Evolutionary conservation across 495 filamentous ascomycete genomes (phyloP).

Genomic region (Chaetomium fimeti): DNA sequence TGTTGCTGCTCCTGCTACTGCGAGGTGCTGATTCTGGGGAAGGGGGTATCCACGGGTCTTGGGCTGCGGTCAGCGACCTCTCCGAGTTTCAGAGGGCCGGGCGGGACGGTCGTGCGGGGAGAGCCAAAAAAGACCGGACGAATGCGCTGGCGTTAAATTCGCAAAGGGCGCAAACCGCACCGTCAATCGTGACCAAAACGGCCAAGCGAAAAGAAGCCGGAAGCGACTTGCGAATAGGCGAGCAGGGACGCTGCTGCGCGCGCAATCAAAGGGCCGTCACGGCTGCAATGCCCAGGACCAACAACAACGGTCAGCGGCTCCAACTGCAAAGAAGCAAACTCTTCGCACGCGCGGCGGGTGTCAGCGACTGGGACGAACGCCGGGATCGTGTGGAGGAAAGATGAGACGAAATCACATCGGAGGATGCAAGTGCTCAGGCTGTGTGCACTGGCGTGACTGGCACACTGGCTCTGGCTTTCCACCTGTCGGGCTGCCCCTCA

Average conservation of each 20-base stretch:
- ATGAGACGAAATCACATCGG: constrained; percentile 28
- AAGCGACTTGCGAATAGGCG: background rate
- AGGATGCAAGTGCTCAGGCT: constrained; percentile 16
- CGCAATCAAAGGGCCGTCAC: constrained; percentile 3
- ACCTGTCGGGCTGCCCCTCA: constrained; percentile 13
- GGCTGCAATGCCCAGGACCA: constrained; percentile 6
- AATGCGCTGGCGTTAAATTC: background rate
- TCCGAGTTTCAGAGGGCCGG: background rate
- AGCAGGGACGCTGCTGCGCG: background rate
- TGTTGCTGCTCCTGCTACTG: background rate
- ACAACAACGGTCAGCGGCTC: constrained; percentile 2
- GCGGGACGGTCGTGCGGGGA: background rate
- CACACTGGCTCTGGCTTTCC: constrained; percentile 5
- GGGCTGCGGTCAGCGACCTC: too few species aligned
- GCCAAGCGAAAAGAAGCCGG: constrained; percentile 13
- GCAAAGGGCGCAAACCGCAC: constrained; percentile 11
- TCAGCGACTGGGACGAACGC: constrained; percentile 9
- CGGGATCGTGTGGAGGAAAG: constrained; percentile 13
- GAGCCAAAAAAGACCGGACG: background rate
- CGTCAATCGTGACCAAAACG: constrained; percentile 13
- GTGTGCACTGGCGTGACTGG: constrained; percentile 1
- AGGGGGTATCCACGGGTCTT: too few species aligned
- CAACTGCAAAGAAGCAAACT: constrained; percentile 13
- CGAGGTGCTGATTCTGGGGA: background rate
- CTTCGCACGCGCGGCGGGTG: constrained; percentile 8